phyloP scores from a whole-genome alignment of 2,329 filamentous ascomycete species.

The Fonsecaea pugnacius region DNA sequence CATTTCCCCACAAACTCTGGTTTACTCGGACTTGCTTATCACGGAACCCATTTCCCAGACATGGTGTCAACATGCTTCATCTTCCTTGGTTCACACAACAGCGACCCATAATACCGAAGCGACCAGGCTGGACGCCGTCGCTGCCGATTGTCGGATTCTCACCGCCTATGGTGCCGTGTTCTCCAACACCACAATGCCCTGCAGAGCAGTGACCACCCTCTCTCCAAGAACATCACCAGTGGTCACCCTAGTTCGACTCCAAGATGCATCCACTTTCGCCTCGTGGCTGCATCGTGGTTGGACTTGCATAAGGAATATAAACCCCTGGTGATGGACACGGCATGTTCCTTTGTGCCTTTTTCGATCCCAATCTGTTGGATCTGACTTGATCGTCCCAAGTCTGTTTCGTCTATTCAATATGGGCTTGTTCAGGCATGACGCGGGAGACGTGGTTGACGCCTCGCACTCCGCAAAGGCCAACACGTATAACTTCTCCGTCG shows the following conservation, averaged over 20 bases:
- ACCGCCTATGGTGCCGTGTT: constrained; percentile 14
- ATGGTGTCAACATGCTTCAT: constrained; percentile 3
- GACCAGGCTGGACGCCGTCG: constrained; percentile 12
- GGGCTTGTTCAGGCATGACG: constrained; percentile 24
- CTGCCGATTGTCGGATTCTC: constrained; percentile 4
- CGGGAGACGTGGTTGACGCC: constrained; percentile 14
- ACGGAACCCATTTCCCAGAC: not conserved
- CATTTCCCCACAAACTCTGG: constrained; percentile 17
- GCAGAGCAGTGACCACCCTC: constrained; percentile 2
- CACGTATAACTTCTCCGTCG: constrained; percentile 30
- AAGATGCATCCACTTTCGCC: constrained; percentile 17
- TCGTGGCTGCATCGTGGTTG: constrained; percentile 15
- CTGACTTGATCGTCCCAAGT: constrained; percentile 4
- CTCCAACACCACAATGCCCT: constrained; percentile 14
- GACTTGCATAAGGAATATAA: constrained; percentile 17
- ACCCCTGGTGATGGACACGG: constrained; percentile 14
- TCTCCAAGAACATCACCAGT: constrained; percentile 15
- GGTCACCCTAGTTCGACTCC: constrained; percentile 10
- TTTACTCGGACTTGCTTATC: not conserved
- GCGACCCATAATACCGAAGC: not conserved
- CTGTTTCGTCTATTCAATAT: constrained; percentile 19
- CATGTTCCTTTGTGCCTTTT: constrained; percentile 9
- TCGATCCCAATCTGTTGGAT: constrained; percentile 14
- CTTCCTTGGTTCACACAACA: constrained; percentile 3
- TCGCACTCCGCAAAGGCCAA: constrained; percentile 26